A percentile compares a stretch with the other conserved stretches of the same genome.
phyloP scores from a whole-genome alignment of 257 asterid genomes.

The Fraxinus anomala region DNA sequence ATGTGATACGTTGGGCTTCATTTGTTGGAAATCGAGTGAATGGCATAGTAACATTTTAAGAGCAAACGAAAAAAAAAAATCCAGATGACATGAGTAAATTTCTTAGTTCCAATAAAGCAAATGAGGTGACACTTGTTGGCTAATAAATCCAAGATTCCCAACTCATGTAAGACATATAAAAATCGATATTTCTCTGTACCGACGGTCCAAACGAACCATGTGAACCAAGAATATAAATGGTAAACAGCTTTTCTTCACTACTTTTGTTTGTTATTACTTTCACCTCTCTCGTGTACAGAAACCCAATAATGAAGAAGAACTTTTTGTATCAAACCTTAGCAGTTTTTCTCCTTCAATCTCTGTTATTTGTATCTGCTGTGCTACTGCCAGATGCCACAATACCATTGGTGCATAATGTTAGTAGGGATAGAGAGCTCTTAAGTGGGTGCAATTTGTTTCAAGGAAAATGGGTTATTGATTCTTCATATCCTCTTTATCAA shows the following conservation, averaged over 20 bases:
- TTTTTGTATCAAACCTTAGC: conserved; percentile 7
- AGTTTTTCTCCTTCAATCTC: conserved; percentile 14
- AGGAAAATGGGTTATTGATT: conserved; percentile 62
- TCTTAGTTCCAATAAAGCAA: background rate
- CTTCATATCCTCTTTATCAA: conserved; percentile 53
- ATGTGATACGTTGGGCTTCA: too few species aligned
- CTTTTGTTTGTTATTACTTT: background rate
- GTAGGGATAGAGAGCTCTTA: conserved; percentile 24
- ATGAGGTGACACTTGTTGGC: conserved; percentile 13
- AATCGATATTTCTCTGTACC: background rate
- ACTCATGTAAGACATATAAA: conserved; percentile 27
- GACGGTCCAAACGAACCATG: conserved; percentile 29
- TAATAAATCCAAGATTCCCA: conserved; percentile 41
- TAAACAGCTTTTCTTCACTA: background rate
- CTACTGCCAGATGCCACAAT: conserved; percentile 22
- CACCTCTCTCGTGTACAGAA: background rate
- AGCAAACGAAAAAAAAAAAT: background rate
- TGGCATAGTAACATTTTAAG: too few species aligned
- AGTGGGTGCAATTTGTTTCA: conserved; percentile 58
- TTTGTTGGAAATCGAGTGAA: too few species aligned
- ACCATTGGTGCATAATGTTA: conserved; percentile 23
- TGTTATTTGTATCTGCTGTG: conserved; percentile 10
- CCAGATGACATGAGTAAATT: background rate
- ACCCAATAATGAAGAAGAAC: conserved; percentile 1
- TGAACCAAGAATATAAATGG: conserved; percentile 20